These are phyloP conservation scores for Fusarium newnesense DNA, from an alignment of 2,329 filamentous ascomycete genomes.

Conservation along the genomic window DNA sequence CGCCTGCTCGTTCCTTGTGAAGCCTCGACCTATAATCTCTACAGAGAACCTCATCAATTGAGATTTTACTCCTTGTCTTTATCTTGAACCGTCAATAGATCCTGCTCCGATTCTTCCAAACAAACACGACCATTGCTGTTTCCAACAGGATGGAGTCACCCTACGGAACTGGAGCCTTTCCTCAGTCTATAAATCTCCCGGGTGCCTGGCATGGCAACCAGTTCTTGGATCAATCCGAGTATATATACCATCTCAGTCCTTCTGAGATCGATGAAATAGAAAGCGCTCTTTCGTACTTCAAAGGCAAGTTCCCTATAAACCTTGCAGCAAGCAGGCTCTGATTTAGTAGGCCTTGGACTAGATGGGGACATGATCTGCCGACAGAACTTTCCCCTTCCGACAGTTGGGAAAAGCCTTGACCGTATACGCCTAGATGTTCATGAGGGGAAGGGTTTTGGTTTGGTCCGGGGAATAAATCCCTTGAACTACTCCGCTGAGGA, in stretches of 20 bases:
- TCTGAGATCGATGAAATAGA: not conserved
- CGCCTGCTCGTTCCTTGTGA: no score
- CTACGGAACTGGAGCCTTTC: not conserved
- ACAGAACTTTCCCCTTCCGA: constrained; percentile 69
- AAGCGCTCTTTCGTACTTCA: not conserved
- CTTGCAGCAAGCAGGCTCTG: rapidly evolving
- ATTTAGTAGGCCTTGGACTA: constrained; percentile 57
- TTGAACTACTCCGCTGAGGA: constrained; percentile 67
- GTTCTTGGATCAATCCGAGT: rapidly evolving
- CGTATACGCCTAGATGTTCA: constrained; percentile 65
- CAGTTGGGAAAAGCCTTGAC: constrained; percentile 62
- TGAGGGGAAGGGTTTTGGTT: constrained; percentile 69
- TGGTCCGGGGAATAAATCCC: constrained; percentile 71
- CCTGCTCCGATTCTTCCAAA: no score
- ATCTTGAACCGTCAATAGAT: no score
- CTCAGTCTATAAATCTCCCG: not conserved
- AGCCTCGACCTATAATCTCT: no score
- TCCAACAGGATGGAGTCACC: no score
- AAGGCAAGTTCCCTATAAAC: rapidly evolving
- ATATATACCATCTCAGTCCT: not conserved
- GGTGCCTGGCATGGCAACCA: not conserved
- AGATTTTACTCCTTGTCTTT: no score
- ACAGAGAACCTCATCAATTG: no score
- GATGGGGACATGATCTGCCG: constrained; percentile 65
- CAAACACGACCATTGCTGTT: no score